Evolutionary conservation across 2,329 filamentous ascomycete genomes (phyloP).

Genomic region (Zymoseptoria ardabiliae): DNA sequence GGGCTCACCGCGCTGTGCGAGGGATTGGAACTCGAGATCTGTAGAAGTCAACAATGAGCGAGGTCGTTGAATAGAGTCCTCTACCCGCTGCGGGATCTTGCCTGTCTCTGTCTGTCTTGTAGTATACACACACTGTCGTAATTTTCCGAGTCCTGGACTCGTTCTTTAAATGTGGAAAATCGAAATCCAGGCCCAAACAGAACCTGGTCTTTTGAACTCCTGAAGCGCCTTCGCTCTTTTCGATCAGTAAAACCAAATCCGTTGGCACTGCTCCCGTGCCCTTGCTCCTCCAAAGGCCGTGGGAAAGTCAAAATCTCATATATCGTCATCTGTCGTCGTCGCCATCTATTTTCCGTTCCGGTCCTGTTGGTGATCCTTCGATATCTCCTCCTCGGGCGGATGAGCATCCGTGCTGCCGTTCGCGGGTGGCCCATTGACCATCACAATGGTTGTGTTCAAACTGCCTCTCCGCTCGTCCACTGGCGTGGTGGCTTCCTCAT

Average conservation of each 20-base stretch:
- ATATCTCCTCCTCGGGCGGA: background rate
- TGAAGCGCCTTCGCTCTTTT: background rate
- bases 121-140: background rate
- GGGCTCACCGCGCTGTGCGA: background rate
- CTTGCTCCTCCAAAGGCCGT: background rate
- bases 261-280: background rate
- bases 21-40: background rate
- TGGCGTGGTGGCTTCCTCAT: conserved; percentile 8
- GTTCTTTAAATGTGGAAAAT: background rate
- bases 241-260: background rate
- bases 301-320: background rate
- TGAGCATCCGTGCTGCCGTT: background rate
- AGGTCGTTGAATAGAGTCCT: background rate
- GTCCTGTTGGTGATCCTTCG: background rate
- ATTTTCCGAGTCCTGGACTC: background rate
- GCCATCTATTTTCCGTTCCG: background rate
- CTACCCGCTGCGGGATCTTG: background rate
- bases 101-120: background rate
- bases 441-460: conserved; percentile 12
- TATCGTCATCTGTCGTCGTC: background rate
- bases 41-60: too few relatives aligned
- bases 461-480: conserved; percentile 4
- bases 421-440: background rate
- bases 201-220: background rate
- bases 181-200: background rate